Conservation (phyloP, 805 yeast genomes). For the Teunomyces cretensis region DNA sequence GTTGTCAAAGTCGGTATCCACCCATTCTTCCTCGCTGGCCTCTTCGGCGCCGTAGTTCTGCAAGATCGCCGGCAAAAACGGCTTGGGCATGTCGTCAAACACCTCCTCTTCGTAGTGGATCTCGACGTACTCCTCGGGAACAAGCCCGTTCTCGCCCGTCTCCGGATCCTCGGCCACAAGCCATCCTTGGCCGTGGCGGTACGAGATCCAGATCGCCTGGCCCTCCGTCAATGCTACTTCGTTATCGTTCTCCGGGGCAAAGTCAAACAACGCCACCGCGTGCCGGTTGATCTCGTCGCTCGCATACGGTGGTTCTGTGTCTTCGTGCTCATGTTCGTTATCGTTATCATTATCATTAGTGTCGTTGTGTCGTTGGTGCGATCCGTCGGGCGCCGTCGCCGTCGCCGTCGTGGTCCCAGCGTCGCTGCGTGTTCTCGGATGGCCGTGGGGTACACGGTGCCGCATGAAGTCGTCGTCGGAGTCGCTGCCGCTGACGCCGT, state of each 20-base stretch:
- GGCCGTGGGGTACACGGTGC: neutral
- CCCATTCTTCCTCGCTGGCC: constrained; percentile 26
- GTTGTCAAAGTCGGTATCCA: constrained; percentile 26
- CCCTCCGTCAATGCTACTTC: constrained; percentile 79
- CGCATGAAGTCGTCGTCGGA: constrained; percentile 8
- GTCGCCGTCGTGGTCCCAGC: no score
- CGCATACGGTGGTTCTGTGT: constrained; percentile 5
- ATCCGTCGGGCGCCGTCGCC: neutral
- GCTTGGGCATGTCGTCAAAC: constrained; percentile 41
- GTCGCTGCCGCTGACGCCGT: constrained; percentile 6
- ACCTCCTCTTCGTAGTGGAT: constrained; percentile 32
- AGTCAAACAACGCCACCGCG: constrained; percentile 88
- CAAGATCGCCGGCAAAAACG: constrained; percentile 44
- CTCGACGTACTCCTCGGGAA: constrained; percentile 92
- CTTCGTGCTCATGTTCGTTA: neutral
- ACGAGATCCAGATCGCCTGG: constrained; percentile 79
- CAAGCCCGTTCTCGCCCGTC: constrained; percentile 82
- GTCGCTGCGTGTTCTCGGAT: neutral
- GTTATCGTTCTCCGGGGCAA: constrained; percentile 90
- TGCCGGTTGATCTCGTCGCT: constrained; percentile 44
- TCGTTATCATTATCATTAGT: constrained; percentile 7
- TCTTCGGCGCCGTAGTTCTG: constrained; percentile 14
- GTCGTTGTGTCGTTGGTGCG: constrained; percentile 4
- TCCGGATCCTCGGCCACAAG: constrained; percentile 82
- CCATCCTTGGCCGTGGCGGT: constrained; percentile 98